Evolutionary conservation across 2,329 filamentous ascomycete species (phyloP).

Genomic region (Venturia aucupariae): DNA sequence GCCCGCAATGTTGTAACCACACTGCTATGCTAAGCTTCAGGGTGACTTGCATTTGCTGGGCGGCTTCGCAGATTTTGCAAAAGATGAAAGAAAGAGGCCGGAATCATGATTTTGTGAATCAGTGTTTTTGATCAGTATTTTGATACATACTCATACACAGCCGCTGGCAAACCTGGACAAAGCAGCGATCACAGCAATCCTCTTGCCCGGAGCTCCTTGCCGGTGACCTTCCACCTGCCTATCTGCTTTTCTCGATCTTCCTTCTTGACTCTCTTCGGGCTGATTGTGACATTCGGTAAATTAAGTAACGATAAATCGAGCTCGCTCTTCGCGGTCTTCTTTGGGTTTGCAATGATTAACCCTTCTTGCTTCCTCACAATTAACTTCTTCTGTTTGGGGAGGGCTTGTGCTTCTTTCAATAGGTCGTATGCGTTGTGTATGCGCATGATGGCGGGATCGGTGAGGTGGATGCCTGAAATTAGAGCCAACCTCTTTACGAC

Average conservation of each 20-base stretch:
- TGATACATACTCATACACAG: neutral
- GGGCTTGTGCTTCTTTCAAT: neutral
- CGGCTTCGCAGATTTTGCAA: too few relatives aligned
- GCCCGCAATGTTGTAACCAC: too few relatives aligned
- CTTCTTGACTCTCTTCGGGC: constrained; percentile 54
- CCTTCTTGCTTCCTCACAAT: neutral
- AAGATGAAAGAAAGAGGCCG: too few relatives aligned
- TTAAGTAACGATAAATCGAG: constrained; percentile 18
- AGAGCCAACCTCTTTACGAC: neutral
- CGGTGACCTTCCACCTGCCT: constrained; percentile 72
- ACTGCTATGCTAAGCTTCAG: too few relatives aligned
- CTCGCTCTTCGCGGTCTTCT: neutral
- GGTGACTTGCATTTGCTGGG: too few relatives aligned
- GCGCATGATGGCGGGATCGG: neutral
- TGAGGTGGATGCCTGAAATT: neutral
- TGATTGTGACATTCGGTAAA: constrained; percentile 63
- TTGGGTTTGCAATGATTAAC: neutral
- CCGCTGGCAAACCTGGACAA: neutral
- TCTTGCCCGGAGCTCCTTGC: constrained; percentile 56
- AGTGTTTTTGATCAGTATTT: neutral
- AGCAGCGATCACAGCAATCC: constrained; percentile 32
- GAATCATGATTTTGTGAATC: neutral
- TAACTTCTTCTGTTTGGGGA: neutral
- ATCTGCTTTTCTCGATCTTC: constrained; percentile 62
- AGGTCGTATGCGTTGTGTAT: neutral